Evolutionary conservation across 2,329 filamentous ascomycete genomes (phyloP), one percentile per base, ranked within the genome.

Genomic region (Colletotrichum salicis): DNA sequence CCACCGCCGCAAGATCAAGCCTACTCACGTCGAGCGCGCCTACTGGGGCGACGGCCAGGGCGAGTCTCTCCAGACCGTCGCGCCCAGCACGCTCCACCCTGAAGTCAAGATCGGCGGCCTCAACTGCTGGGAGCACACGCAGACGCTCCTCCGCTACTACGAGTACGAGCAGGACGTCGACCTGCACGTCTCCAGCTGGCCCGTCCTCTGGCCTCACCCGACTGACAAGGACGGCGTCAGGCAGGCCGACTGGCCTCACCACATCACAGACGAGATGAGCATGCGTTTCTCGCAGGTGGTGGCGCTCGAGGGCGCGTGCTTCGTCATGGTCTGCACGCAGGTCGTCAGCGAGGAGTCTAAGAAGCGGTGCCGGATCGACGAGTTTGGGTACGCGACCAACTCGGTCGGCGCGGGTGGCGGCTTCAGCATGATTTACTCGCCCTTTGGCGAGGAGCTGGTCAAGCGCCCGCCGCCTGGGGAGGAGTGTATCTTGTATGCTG

Each of bases 21-120:
- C 85, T 0, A 86, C 85, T 1, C 84, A 86, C 68, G 78, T 86
- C 51, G 85, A 86, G 76, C 81, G 84, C 54, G 79, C 83, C 2
- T 80, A 84, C 54, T 90, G 87, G 75, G 88, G 88, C 1, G 88
- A 90, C 61, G 88, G 87, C 2, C 83, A 87, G 1, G 88, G 86
- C 2, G 86, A 89, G 48, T 87, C 87, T n/a, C 86, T 88, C 57
- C 83, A 84, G 71, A 85, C 84, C 45, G 88, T 90, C 0, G 82
- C 85, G 6, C 82, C 86, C 45, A 85, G 62, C 84, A 3, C 81
- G 82, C 3, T 37, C 10, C 41, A 52, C 54, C 66, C 66, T 10
- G 85, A 87, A 58, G 87, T 86, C 4, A 85, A 84, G 8, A 81
- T 90, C 11, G 88, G 88, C 0, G 85, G 84, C 13, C 80, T 90